Conservation (phyloP, 164 flowering plant genomes). For the Saururus chinensis region DNA sequence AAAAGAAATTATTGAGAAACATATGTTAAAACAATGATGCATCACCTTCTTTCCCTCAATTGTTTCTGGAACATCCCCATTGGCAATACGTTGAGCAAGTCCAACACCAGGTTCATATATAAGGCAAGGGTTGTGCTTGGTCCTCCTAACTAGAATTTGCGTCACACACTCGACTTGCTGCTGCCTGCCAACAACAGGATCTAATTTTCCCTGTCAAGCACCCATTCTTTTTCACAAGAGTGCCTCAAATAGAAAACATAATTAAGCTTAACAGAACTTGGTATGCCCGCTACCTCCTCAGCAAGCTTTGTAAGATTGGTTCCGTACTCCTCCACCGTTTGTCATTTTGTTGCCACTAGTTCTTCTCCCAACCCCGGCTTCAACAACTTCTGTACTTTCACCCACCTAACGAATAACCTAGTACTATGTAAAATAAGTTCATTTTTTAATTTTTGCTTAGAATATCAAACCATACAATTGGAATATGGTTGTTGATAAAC, state of each 20-base stretch:
- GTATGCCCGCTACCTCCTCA: constrained; percentile 53
- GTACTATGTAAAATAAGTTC: neutral
- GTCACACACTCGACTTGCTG: constrained; percentile 84
- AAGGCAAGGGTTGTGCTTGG: constrained; percentile 94
- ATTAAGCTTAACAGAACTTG: neutral
- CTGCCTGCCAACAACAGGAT: constrained; percentile 97
- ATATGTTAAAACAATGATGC: no score
- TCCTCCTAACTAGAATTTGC: constrained; percentile 85
- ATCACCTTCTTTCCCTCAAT: constrained; percentile 89
- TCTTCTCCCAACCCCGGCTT: constrained; percentile 69
- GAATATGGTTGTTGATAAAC: no score
- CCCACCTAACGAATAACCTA: constrained; percentile 92
- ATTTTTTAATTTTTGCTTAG: no score
- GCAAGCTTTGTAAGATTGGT: constrained; percentile 90
- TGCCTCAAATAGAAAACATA: neutral
- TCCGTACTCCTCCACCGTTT: constrained; percentile 41
- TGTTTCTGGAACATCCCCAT: constrained; percentile 94
- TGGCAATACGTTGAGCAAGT: constrained; percentile 88
- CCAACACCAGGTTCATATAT: constrained; percentile 99
- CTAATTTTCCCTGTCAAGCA: constrained; percentile 69
- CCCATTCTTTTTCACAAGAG: neutral
- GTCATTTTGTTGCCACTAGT: constrained; percentile 61
- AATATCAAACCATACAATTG: no score
- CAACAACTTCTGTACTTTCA: constrained; percentile 61
- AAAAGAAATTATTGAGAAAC: no score